A percentile compares a stretch with the other conserved stretches of the same genome.
Conservation (phyloP, 2,329 filamentous ascomycete species). For the Pseudogymnoascus sp. region DNA sequence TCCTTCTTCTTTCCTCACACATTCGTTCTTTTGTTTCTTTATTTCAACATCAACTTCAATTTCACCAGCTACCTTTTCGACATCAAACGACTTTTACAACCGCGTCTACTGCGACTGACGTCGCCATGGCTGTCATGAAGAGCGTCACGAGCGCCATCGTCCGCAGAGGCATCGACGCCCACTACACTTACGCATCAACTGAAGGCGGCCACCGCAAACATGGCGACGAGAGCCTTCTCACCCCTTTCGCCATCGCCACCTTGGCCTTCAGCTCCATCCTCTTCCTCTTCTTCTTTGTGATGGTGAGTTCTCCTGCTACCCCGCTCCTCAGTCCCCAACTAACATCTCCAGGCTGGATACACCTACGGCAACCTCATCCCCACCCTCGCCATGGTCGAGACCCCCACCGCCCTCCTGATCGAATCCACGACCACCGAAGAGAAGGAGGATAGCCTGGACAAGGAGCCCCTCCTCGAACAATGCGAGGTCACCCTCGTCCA, state of each 20-base stretch:
- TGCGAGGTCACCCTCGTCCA: constrained; percentile 37
- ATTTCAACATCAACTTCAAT: not conserved
- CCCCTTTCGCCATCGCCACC: not conserved
- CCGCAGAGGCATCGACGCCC: constrained; percentile 12
- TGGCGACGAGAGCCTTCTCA: not conserved
- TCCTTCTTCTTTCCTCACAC: not conserved
- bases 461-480: constrained; percentile 33
- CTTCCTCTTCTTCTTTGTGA: not conserved
- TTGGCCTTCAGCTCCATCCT: not conserved
- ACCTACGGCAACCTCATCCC: constrained; percentile 51
- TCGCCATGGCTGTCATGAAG: constrained; percentile 11
- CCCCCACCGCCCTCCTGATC: constrained; percentile 44
- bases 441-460: constrained; percentile 24
- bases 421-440: constrained; percentile 30
- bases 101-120: constrained; percentile 1
- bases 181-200: not conserved
- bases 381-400: constrained; percentile 55
- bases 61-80: not conserved
- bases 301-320: not conserved
- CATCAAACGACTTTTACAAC: not conserved
- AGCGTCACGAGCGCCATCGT: constrained; percentile 8
- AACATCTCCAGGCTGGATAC: constrained; percentile 39
- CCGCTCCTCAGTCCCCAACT: constrained; percentile 5
- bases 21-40: not conserved
- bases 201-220: not conserved